Evolutionary conservation across 495 filamentous ascomycete species (phyloP).

Genomic region (Lasiosphaeria hispida): DNA sequence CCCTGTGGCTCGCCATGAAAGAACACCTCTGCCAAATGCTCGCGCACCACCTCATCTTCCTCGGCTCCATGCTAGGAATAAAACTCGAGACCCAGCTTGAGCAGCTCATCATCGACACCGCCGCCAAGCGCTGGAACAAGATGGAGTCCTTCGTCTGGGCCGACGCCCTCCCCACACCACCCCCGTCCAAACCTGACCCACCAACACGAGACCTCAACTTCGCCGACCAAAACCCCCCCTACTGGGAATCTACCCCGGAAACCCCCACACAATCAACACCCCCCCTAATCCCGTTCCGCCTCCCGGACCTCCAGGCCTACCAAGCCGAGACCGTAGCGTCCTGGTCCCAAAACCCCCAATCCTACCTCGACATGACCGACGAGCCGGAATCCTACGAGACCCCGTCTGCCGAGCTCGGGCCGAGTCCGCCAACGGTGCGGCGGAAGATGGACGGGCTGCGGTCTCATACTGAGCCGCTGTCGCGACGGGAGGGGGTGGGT

Average conservation of each 20-base stretch:
- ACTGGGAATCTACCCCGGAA: slow-evolving; percentile 9
- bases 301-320: slow-evolving; percentile 11
- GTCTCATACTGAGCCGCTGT: slow-evolving; percentile 9
- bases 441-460: neutral
- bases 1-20: slow-evolving; percentile 34
- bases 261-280: neutral
- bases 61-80: slow-evolving; percentile 34
- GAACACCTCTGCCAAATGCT: slow-evolving; percentile 37
- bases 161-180: slow-evolving; percentile 7
- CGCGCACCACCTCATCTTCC: slow-evolving; percentile 34
- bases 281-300: slow-evolving; percentile 11
- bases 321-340: neutral
- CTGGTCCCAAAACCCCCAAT: slow-evolving; percentile 30
- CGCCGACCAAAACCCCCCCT: neutral
- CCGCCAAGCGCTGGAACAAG: slow-evolving; percentile 31
- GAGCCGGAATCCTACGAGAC: slow-evolving; percentile 12
- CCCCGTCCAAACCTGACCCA: neutral
- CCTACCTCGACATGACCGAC: slow-evolving; percentile 31
- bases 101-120: slow-evolving; percentile 31
- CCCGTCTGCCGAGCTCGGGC: neutral
- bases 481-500: neutral
- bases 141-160: slow-evolving; percentile 28
- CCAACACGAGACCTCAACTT: no score
- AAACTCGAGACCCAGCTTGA: slow-evolving; percentile 29
- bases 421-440: neutral